phyloP scores from a whole-genome alignment of 257 asterid genomes.

The Nicotiana noctiflora region DNA sequence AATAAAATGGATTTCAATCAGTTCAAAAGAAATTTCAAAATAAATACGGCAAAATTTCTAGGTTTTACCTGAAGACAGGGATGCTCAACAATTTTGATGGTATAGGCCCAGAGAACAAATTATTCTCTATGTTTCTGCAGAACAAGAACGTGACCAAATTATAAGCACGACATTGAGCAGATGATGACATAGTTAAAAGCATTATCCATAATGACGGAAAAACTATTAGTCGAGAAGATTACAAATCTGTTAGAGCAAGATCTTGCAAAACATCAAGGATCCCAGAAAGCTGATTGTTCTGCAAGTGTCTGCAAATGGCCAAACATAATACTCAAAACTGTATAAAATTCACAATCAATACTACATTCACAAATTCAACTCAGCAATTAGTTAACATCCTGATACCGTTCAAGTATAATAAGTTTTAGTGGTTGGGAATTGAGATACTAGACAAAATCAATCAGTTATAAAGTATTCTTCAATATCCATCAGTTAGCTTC shows the following conservation, averaged over 20 bases:
- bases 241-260: conserved; percentile 76
- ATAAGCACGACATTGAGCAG: not conserved
- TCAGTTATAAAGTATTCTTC: not conserved
- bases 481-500: not conserved
- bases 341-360: not conserved
- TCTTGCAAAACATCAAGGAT: conserved; percentile 74
- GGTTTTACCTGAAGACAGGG: conserved; percentile 73
- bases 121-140: conserved; percentile 73
- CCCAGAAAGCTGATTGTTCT: conserved; percentile 77
- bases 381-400: too few relatives aligned
- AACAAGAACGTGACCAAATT: conserved; percentile 6
- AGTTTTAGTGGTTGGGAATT: not conserved
- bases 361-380: not conserved
- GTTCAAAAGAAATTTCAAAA: not conserved
- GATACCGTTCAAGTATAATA: too few relatives aligned
- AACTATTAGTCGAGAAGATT: conserved; percentile 17
- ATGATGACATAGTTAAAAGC: not conserved
- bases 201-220: not conserved
- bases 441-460: not conserved
- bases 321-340: conserved; percentile 8
- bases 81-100: conserved; percentile 52
- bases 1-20: not conserved
- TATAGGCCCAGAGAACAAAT: conserved; percentile 90
- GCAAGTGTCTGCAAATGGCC: conserved; percentile 62
- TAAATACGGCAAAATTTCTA: not conserved